These are phyloP conservation scores for Daedaleopsis nitida DNA, from an alignment of 768 basidiomycete species.

Conservation along the genomic window DNA sequence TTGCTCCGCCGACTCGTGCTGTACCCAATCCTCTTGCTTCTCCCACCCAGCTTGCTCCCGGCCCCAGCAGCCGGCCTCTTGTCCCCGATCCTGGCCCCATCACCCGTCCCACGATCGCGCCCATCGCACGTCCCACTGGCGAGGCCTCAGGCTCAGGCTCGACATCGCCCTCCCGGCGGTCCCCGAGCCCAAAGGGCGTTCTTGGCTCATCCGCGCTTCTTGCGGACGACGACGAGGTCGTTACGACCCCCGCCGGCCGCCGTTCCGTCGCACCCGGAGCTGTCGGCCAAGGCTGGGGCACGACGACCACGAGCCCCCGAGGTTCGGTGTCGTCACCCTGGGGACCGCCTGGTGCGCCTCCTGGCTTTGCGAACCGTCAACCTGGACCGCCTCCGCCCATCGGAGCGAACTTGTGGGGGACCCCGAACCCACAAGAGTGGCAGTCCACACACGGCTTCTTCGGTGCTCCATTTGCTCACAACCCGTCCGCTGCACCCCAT, in stretches of 20 bases:
- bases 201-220: constrained; percentile 79
- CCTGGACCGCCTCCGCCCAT: constrained; percentile 16
- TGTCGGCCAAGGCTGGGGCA: constrained; percentile 48
- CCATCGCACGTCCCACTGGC: constrained; percentile 64
- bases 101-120: constrained; percentile 57
- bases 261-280: constrained; percentile 36
- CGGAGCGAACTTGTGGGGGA: constrained; percentile 31
- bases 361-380: constrained; percentile 32
- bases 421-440: constrained; percentile 45
- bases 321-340: constrained; percentile 46
- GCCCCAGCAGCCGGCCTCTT: constrained; percentile 48
- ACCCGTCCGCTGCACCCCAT: constrained; percentile 52
- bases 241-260: constrained; percentile 51
- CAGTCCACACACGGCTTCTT: constrained; percentile 51
- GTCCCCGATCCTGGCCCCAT: constrained; percentile 60
- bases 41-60: constrained; percentile 45
- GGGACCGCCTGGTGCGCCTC: constrained; percentile 38
- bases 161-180: constrained; percentile 55
- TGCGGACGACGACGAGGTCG: constrained; percentile 80
- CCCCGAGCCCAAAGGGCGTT: constrained; percentile 62
- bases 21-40: constrained; percentile 39
- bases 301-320: constrained; percentile 48
- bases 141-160: constrained; percentile 57
- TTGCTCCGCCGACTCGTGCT: constrained; percentile 36
- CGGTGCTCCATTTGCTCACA: constrained; percentile 48